Percentiles rank a stretch among this genome's conserved stretches.
Evolutionary conservation across 352 stramenopile species (phyloP).

Genomic region (Globisporangium yorkense): DNA sequence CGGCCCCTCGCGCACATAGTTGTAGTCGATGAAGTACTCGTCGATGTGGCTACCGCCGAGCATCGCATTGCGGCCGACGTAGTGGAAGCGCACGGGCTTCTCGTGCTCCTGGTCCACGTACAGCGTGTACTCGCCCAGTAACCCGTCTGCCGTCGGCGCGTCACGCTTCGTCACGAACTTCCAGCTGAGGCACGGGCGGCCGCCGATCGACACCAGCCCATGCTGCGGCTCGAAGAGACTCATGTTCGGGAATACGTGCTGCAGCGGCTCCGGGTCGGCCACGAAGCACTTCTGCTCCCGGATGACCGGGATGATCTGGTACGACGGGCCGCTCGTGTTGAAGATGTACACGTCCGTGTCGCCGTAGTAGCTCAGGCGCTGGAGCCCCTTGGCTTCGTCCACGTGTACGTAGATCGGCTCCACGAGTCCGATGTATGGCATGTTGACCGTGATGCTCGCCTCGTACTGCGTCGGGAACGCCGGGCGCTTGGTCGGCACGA

Average conservation of each 20-base stretch:
- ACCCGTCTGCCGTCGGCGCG: conserved; percentile 48
- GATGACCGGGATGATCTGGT: conserved; percentile 82
- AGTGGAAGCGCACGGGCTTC: conserved; percentile 80
- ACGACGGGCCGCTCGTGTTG: conserved; percentile 71
- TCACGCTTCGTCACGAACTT: conserved; percentile 62
- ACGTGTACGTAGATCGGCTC: conserved; percentile 86
- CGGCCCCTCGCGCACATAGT: conserved; percentile 73
- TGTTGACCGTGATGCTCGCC: conserved; percentile 81
- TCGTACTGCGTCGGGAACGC: conserved; percentile 82
- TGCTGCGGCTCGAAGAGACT: conserved; percentile 80
- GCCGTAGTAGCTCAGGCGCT: conserved; percentile 88
- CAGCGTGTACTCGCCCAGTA: conserved; percentile 82
- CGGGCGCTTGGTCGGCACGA: conserved; percentile 61
- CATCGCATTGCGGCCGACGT: conserved; percentile 80
- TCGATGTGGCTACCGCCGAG: conserved; percentile 87
- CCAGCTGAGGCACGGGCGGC: conserved; percentile 77
- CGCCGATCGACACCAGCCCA: conserved; percentile 64
- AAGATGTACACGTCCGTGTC: conserved; percentile 86
- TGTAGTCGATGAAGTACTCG: conserved; percentile 88
- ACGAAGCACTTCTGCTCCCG: conserved; percentile 71
- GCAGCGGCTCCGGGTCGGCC: conserved; percentile 42
- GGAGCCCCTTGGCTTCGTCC: conserved; percentile 58
- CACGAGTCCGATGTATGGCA: conserved; percentile 87
- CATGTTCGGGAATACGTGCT: conserved; percentile 86
- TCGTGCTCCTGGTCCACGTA: conserved; percentile 79